A percentile compares a stretch with the other conserved stretches of the same genome.
These are phyloP conservation scores for Acer saccharum DNA, from an alignment of 345 rosid genomes.

Conservation along the genomic window DNA sequence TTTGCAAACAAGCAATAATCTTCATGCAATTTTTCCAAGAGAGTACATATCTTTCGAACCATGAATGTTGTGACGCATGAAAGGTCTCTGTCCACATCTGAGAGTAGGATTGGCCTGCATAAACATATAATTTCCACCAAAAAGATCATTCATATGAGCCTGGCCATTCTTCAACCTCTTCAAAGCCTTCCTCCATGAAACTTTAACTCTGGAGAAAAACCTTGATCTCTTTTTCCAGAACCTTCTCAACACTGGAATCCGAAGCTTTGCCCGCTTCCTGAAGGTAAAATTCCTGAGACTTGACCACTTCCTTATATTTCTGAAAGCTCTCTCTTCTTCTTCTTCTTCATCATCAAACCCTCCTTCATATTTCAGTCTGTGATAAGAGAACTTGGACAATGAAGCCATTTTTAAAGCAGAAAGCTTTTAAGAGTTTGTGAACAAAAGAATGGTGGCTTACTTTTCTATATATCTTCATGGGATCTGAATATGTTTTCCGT, in stretches of 20 bases:
- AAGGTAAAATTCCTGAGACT: constrained; percentile 13
- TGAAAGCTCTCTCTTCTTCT: constrained; percentile 16
- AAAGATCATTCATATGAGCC: constrained; percentile 37
- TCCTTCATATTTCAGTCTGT: constrained; percentile 25
- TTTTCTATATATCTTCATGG: neutral
- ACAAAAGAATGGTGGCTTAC: neutral
- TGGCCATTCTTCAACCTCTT: constrained; percentile 43
- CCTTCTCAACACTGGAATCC: constrained; percentile 27
- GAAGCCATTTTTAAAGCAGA: constrained; percentile 21
- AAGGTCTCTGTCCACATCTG: constrained; percentile 6
- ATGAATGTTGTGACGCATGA: neutral
- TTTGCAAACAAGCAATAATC: too few relatives aligned
- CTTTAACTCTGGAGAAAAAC: constrained; percentile 21
- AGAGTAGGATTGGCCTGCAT: constrained; percentile 25
- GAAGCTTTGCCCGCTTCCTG: constrained; percentile 25
- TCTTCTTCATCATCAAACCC: constrained; percentile 10
- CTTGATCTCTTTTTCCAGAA: constrained; percentile 26
- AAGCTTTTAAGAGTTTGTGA: neutral
- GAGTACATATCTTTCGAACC: neutral
- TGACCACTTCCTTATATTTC: constrained; percentile 15
- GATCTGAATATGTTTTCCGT: too few relatives aligned
- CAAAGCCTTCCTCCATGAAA: constrained; percentile 28
- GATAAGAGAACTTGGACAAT: constrained; percentile 23
- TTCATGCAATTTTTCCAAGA: too few relatives aligned
- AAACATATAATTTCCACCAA: constrained; percentile 40